Evolutionary conservation across 2,329 filamentous ascomycete genomes (phyloP).

Genomic region (Phaeosphaeria sp.): DNA sequence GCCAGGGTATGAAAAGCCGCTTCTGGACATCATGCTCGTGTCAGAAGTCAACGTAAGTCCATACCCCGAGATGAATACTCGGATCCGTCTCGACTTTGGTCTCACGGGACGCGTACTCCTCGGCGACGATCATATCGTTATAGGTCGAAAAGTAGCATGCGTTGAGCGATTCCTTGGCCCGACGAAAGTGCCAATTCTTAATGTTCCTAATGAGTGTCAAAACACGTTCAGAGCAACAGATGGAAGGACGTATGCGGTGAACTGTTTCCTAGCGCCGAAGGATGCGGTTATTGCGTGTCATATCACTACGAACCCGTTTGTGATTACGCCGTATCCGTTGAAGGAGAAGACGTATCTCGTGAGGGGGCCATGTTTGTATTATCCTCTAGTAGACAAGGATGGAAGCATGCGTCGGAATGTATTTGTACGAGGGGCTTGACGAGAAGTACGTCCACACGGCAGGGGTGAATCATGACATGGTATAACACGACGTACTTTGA

Average conservation of each 20-base stretch:
- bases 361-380: not conserved
- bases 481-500: too few relatives aligned
- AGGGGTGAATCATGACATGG: too few relatives aligned
- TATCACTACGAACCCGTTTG: not conserved
- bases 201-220: not conserved
- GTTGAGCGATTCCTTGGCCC: not conserved
- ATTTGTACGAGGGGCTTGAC: too few relatives aligned
- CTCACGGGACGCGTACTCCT: not conserved
- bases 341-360: not conserved
- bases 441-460: too few relatives aligned
- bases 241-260: not conserved
- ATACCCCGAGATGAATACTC: not conserved
- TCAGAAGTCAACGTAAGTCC: not conserved
- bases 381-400: not conserved
- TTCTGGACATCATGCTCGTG: not conserved
- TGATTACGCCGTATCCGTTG: not conserved
- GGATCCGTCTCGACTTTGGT: not conserved
- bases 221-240: not conserved
- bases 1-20: not conserved
- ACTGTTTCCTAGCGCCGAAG: not conserved
- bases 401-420: not conserved
- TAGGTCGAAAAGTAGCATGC: not conserved
- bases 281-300: not conserved
- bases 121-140: not conserved
- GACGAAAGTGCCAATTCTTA: not conserved